Conservation (phyloP, 192 early-diverging fungal genomes). For the Entomortierella chlamydospora region DNA sequence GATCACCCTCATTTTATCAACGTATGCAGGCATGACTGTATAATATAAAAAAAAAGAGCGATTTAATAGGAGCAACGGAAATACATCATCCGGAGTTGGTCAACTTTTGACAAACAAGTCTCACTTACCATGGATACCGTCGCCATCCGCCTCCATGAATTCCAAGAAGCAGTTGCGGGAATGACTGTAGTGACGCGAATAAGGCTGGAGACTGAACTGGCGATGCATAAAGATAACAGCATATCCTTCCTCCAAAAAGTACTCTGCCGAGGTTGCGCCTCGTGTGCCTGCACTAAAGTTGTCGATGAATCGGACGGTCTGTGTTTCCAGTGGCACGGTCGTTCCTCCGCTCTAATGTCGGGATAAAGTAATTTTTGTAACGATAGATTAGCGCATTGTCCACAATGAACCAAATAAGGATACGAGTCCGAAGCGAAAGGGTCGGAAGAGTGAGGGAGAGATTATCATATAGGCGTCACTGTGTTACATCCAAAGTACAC, state of each 20-base stretch:
- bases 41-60: neutral
- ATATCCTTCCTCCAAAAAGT: conserved; percentile 88
- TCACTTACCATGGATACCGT: conserved; percentile 72
- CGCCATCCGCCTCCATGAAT: conserved; percentile 73
- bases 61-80: neutral
- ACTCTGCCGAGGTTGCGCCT: conserved; percentile 96
- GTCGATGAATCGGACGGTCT: conserved; percentile 99
- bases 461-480: neutral
- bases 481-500: no score
- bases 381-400: no score
- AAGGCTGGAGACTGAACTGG: conserved; percentile 94
- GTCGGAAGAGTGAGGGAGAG: neutral
- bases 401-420: conserved; percentile 33
- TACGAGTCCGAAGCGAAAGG: conserved; percentile 13
- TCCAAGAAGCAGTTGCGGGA: conserved; percentile 81
- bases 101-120: neutral
- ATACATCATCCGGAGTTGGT: neutral
- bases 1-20: conserved; percentile 71
- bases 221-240: conserved; percentile 97
- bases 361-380: neutral
- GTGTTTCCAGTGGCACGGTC: conserved; percentile 92
- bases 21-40: conserved; percentile 76
- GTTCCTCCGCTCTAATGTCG: conserved; percentile 85
- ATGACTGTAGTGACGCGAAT: conserved; percentile 91
- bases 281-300: conserved; percentile 98